Conservation (phyloP, 2,329 filamentous ascomycete species). For the Colletotrichum neosansevieriae region DNA sequence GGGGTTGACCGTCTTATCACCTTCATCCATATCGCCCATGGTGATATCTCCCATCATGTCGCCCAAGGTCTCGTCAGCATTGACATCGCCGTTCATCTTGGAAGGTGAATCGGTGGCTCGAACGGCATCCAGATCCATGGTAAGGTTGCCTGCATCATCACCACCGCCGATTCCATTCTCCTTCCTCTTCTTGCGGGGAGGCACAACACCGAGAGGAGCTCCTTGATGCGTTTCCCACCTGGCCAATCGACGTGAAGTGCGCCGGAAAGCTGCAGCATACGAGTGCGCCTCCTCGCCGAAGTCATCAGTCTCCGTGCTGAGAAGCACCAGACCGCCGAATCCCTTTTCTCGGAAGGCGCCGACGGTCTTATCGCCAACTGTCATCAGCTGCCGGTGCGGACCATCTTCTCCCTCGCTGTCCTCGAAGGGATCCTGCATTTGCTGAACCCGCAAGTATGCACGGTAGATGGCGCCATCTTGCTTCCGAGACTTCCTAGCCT, state of each 20-base stretch:
- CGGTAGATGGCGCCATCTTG: conserved; percentile 76
- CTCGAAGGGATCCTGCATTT: conserved; percentile 66
- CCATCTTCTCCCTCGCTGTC: conserved; percentile 73
- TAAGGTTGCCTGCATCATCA: conserved; percentile 38
- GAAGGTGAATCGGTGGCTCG: conserved; percentile 22
- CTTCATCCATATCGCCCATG: conserved; percentile 65
- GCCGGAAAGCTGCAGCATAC: conserved; percentile 74
- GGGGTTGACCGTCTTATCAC: conserved; percentile 42
- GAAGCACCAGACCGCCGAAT: conserved; percentile 73
- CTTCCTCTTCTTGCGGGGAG: conserved; percentile 57
- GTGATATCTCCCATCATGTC: conserved; percentile 57
- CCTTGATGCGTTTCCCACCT: conserved; percentile 72
- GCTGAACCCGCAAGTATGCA: conserved; percentile 72
- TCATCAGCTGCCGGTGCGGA: conserved; percentile 48
- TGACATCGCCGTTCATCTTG: conserved; percentile 50
- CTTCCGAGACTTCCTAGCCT: conserved; percentile 70
- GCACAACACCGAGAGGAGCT: conserved; percentile 60
- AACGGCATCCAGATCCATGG: conserved; percentile 46
- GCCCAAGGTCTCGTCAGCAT: conserved; percentile 53
- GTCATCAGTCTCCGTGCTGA: conserved; percentile 75
- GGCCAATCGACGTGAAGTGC: conserved; percentile 72
- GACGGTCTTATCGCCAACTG: conserved; percentile 47
- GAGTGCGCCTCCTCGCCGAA: conserved; percentile 80
- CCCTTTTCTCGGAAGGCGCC: conserved; percentile 66
- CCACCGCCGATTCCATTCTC: conserved; percentile 38